phyloP scores from a whole-genome alignment of 768 basidiomycete genomes.

The Infundibulicybe gibba region DNA sequence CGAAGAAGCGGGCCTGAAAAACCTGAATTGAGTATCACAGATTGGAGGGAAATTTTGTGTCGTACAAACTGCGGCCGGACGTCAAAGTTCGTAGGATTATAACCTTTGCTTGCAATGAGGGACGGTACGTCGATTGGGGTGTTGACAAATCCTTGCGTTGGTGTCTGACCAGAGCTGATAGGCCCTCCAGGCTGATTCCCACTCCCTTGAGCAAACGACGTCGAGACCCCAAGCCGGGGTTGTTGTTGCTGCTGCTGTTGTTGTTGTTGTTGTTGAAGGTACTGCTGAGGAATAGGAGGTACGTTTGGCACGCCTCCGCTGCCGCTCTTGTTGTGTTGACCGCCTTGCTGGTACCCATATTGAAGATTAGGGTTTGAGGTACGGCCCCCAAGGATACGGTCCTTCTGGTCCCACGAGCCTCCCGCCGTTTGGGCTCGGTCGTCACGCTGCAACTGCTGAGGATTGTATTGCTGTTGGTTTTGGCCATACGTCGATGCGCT shows the following conservation, averaged over 20 bases:
- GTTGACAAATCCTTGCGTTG: slow-evolving; percentile 42
- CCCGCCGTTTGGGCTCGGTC: slow-evolving; percentile 27
- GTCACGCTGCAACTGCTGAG: slow-evolving; percentile 28
- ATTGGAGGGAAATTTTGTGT: slow-evolving; percentile 11
- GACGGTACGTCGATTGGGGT: slow-evolving; percentile 83
- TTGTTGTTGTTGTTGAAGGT: slow-evolving; percentile 58
- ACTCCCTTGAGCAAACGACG: slow-evolving; percentile 28
- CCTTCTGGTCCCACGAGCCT: slow-evolving; percentile 63
- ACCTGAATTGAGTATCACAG: slow-evolving; percentile 1
- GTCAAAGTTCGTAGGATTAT: slow-evolving; percentile 87
- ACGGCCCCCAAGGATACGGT: slow-evolving; percentile 51
- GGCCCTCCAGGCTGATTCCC: slow-evolving; percentile 17
- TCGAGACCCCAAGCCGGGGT: slow-evolving; percentile 32
- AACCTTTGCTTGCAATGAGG: slow-evolving; percentile 85
- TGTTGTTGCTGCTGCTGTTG: slow-evolving; percentile 52
- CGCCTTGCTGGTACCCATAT: slow-evolving; percentile 53
- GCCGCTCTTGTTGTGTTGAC: slow-evolving; percentile 27
- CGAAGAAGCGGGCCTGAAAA: slow-evolving; percentile 83
- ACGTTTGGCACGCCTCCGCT: slow-evolving; percentile 54
- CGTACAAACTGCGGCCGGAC: slow-evolving; percentile 73
- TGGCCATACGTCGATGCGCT: slow-evolving; percentile 33
- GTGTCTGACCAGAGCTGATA: slow-evolving; percentile 32
- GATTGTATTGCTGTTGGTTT: slow-evolving; percentile 32
- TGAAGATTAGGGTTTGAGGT: slow-evolving; percentile 70
- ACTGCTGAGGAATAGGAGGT: slow-evolving; percentile 72